These are phyloP conservation scores for Botryotinia convoluta DNA, from an alignment of 2,329 filamentous ascomycete genomes.

Conservation along the genomic window DNA sequence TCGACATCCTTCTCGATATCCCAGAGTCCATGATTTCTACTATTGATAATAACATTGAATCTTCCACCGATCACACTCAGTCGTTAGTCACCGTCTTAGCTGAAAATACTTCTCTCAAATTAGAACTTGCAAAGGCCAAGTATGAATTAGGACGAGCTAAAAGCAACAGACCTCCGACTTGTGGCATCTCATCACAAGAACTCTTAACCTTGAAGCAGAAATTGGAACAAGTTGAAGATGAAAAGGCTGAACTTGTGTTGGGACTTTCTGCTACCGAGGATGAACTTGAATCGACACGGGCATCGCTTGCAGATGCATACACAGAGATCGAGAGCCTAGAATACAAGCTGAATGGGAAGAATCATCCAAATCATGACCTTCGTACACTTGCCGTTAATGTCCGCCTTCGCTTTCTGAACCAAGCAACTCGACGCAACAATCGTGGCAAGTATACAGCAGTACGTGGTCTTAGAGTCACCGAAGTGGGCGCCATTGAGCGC, in stretches of 20 bases:
- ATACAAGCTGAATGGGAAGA: background rate
- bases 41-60: background rate
- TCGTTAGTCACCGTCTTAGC: background rate
- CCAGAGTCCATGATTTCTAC: background rate
- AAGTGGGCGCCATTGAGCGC: background rate
- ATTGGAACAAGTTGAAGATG: background rate
- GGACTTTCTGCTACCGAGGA: background rate
- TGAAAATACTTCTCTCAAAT: background rate
- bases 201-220: background rate
- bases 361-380: background rate
- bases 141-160: background rate
- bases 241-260: background rate
- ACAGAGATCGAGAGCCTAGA: background rate
- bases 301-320: background rate
- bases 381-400: background rate
- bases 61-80: background rate
- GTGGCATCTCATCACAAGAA: background rate
- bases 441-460: background rate
- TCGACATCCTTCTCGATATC: background rate
- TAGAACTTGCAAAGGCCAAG: background rate
- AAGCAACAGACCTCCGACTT: accelerated
- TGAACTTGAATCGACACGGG: background rate
- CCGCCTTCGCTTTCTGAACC: background rate
- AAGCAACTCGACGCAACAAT: background rate
- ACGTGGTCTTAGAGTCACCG: background rate